These are phyloP conservation scores for Colletotrichum sp. DNA, from an alignment of 2,329 filamentous ascomycete species.

Conservation along the genomic window DNA sequence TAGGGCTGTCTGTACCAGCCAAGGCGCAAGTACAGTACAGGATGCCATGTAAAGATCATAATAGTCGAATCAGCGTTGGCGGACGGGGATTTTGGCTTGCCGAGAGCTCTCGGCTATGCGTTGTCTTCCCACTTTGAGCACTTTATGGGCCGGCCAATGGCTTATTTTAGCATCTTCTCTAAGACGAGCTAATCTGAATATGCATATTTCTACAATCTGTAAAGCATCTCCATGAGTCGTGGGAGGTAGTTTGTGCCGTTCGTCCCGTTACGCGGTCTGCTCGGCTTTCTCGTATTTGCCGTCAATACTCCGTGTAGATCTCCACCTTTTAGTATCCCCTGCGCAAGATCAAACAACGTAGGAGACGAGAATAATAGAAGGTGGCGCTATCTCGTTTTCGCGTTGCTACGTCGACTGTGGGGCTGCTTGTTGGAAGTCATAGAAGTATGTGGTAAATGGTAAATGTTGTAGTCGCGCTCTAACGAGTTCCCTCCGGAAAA, in stretches of 20 bases:
- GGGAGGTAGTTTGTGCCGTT: background rate
- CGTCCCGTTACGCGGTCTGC: background rate
- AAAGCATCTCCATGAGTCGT: background rate
- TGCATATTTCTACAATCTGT: background rate
- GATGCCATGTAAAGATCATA: background rate
- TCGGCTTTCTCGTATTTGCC: background rate
- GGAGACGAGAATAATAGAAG: background rate
- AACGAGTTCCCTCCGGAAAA: background rate
- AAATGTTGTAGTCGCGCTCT: background rate
- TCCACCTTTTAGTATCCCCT: background rate
- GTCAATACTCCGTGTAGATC: background rate
- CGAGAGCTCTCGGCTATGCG: background rate
- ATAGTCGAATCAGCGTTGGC: background rate
- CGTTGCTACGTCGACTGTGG: background rate
- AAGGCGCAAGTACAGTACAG: fast-evolving
- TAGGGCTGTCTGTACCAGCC: background rate
- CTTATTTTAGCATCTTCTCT: background rate
- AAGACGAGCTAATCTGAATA: background rate
- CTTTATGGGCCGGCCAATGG: background rate
- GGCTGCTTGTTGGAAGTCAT: background rate
- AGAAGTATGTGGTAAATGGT: background rate
- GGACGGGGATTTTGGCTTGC: background rate
- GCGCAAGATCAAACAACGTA: background rate
- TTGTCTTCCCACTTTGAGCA: background rate
- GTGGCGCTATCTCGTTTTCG: background rate